Evolutionary conservation across 2,329 filamentous ascomycete genomes (phyloP).

Genomic region (Penicillium palitans): DNA sequence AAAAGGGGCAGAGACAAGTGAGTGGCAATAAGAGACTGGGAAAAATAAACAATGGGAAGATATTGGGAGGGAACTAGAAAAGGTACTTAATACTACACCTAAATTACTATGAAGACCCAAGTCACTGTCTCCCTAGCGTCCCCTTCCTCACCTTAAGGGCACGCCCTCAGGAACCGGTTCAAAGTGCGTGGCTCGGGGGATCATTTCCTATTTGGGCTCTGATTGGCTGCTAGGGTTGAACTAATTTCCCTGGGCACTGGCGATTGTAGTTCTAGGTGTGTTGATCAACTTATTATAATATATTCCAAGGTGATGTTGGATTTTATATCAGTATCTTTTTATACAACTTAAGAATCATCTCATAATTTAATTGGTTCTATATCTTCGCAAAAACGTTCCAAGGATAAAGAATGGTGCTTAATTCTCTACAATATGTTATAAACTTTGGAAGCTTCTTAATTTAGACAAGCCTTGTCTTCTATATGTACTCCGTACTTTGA

Average conservation of each 20-base stretch:
- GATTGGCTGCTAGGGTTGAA: slow-evolving; percentile 1
- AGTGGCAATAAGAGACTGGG: slow-evolving; percentile 2
- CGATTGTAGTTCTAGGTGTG: slow-evolving; percentile 5
- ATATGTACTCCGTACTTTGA: too few relatives aligned
- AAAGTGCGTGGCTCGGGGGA: neutral
- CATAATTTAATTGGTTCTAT: too few relatives aligned
- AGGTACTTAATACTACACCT: neutral
- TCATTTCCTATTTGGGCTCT: slow-evolving; percentile 4
- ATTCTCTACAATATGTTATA: too few relatives aligned
- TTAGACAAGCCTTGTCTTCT: too few relatives aligned
- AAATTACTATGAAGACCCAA: neutral
- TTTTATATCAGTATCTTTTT: too few relatives aligned
- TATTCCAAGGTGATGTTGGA: too few relatives aligned
- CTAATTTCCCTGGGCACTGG: slow-evolving; percentile 3
- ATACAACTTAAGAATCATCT: too few relatives aligned
- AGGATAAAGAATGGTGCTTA: too few relatives aligned
- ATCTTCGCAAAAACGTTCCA: too few relatives aligned
- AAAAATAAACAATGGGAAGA: neutral
- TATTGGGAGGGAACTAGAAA: neutral
- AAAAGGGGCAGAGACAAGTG: slow-evolving; percentile 6
- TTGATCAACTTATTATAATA: neutral
- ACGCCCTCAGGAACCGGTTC: slow-evolving; percentile 1
- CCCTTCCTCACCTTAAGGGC: neutral
- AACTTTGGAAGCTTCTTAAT: too few relatives aligned
- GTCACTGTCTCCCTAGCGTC: slow-evolving; percentile 2